Base-by-base conservation (phyloP, 2,329 filamentous ascomycete genomes). In the Sporothrix brunneoviolacea region DNA sequence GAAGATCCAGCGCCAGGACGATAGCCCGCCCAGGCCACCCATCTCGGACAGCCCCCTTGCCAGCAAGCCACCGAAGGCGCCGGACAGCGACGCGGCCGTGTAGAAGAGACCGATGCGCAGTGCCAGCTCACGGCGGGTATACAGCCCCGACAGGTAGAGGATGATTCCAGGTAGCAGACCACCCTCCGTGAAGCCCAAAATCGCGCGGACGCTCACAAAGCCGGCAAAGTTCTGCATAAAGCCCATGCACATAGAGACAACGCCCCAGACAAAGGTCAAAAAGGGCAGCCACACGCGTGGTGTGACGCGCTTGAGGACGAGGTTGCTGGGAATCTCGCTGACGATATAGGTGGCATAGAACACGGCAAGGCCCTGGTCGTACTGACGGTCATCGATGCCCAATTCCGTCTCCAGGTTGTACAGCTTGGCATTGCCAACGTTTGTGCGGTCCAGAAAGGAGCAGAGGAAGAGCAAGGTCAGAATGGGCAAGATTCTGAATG, bases 401-500 rank as follows among this genome's bases (percentile, higher is more conserved):
- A 84, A 62, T 58, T 82, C 77, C 1, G 67, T 57, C 57, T 84
- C 77, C 13, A 88, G 70, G 1, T 79, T 77, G 46, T 83, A 72
- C 8, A 86, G 79, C 54, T 80, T 80, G 21, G 83, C 83, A 59
- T 87, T 86, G 33, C 83, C 84, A 33, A 87, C 80, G 61, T 87
- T 88, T n/a, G 83, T 85, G 37, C 84, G 75, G 63, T 87, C 84
- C 44, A 77, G 69, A 54, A 76, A 76, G 1, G 81, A 84, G 65
- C 79, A 84, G 9, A 86, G 70, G 57, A 84, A 84, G 1, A 86
- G 67, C 0, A 85, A 59, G 0, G 80, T 75, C n/a, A 87, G 71
- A 7, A 82, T 65, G 0, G 82, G 82, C 7, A 85, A 67, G 22
- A 85, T 76, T n/a, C n/a, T n/a, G n/a, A n/a, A n/a, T n/a, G n/a